Evolutionary conservation across 140 eudicot species (phyloP).

Genomic region (Flaveria floridana): DNA sequence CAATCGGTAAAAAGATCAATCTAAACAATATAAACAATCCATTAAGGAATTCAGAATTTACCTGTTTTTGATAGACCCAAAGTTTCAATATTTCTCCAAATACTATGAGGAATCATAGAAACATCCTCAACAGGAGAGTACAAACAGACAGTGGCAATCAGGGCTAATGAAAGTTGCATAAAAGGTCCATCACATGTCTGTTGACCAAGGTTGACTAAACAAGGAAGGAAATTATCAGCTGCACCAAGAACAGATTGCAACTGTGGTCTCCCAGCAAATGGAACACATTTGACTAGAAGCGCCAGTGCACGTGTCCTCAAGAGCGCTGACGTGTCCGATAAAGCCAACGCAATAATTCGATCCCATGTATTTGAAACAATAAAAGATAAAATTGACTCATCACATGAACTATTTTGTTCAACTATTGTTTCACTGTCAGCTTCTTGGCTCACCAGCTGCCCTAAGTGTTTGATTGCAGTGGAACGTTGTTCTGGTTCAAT

Average conservation of each 20-base stretch:
- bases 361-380: slow-evolving; percentile 79
- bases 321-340: slow-evolving; percentile 61
- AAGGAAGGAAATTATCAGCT: slow-evolving; percentile 64
- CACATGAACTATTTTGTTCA: slow-evolving; percentile 29
- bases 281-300: slow-evolving; percentile 63
- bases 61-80: slow-evolving; percentile 61
- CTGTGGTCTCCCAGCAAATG: slow-evolving; percentile 56
- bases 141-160: slow-evolving; percentile 69
- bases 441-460: slow-evolving; percentile 59
- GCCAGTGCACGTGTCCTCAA: slow-evolving; percentile 65
- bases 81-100: slow-evolving; percentile 79
- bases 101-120: slow-evolving; percentile 60
- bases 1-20: neutral
- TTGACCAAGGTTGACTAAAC: slow-evolving; percentile 57
- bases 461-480: slow-evolving; percentile 74
- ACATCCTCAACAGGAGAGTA: slow-evolving; percentile 84
- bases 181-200: slow-evolving; percentile 70
- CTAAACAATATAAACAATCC: neutral
- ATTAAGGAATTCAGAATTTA: slow-evolving; percentile 27
- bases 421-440: slow-evolving; percentile 43
- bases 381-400: slow-evolving; percentile 43
- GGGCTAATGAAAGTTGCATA: slow-evolving; percentile 61
- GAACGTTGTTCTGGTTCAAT: slow-evolving; percentile 93
- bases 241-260: slow-evolving; percentile 73
- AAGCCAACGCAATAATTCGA: slow-evolving; percentile 59